Percentiles rank a stretch among this genome's conserved stretches.
These are phyloP conservation scores for Aristolochia contorta DNA, from an alignment of 164 flowering plant species.

Conservation along the genomic window DNA sequence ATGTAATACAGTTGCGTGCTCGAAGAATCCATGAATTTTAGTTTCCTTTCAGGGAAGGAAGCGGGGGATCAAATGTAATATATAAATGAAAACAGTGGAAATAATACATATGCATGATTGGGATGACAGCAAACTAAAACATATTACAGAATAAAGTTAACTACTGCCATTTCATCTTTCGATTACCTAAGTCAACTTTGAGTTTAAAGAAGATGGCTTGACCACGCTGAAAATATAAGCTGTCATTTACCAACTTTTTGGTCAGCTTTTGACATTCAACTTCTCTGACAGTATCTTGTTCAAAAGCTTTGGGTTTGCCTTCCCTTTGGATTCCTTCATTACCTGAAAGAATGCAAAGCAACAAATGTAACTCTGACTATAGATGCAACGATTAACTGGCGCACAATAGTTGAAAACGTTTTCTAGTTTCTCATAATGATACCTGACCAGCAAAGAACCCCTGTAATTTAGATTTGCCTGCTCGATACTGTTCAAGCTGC, in stretches of 20 bases:
- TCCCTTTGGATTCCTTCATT: conserved; percentile 89
- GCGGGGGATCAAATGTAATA: no score
- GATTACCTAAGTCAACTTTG: no score
- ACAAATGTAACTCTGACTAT: no score
- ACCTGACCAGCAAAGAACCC: conserved; percentile 97
- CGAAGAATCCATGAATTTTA: no score
- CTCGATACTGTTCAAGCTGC: conserved; percentile 83
- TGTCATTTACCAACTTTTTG: no score
- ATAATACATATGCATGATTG: no score
- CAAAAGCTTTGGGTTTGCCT: conserved; percentile 79
- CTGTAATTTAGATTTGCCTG: conserved; percentile 86
- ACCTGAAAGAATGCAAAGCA: conserved; percentile 30
- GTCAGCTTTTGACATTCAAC: conserved; percentile 37
- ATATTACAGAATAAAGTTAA: no score
- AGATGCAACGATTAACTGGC: background rate
- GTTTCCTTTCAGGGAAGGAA: no score
- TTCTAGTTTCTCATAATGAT: background rate
- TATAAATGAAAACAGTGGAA: no score
- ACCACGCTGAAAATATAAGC: background rate
- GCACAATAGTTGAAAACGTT: conserved; percentile 12
- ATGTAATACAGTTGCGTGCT: no score
- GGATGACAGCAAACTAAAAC: no score
- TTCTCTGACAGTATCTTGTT: conserved; percentile 80
- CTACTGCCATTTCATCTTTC: no score
- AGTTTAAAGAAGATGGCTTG: background rate